Evolutionary conservation across 164 flowering plant genomes (phyloP).

Genomic region (Malania oleifera): DNA sequence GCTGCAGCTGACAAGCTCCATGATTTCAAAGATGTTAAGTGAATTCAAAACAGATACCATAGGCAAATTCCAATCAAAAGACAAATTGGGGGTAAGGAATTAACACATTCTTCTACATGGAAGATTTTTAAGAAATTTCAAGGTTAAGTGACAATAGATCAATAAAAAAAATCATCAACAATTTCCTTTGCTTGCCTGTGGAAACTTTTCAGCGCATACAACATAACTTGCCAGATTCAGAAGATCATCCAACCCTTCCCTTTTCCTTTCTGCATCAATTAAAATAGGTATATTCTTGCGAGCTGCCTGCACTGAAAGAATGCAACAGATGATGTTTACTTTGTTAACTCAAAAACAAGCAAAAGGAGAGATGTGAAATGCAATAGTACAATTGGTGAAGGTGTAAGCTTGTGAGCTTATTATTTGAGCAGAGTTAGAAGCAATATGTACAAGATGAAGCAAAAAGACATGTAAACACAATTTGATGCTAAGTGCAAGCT

Average conservation of each 20-base stretch:
- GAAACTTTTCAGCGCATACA: constrained; percentile 83
- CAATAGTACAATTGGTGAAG: too few relatives aligned
- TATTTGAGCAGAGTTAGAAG: too few relatives aligned
- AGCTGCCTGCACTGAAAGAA: constrained; percentile 62
- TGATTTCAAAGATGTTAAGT: too few relatives aligned
- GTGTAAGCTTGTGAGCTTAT: too few relatives aligned
- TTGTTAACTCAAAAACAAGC: not conserved
- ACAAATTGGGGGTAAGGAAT: not conserved
- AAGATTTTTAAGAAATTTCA: not conserved
- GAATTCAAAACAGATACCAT: too few relatives aligned
- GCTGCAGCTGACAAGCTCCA: too few relatives aligned
- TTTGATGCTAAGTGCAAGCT: too few relatives aligned
- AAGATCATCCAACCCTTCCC: constrained; percentile 87
- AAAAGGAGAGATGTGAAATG: not conserved
- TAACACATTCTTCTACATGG: not conserved
- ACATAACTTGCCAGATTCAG: constrained; percentile 52
- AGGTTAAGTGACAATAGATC: not conserved
- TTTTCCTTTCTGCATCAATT: constrained; percentile 76
- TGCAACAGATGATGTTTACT: constrained; percentile 13
- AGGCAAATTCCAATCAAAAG: too few relatives aligned
- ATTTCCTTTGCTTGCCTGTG: constrained; percentile 44
- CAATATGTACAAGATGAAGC: too few relatives aligned
- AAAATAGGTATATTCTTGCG: constrained; percentile 64
- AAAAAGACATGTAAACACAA: too few relatives aligned
- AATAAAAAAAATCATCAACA: not conserved